Conservation (phyloP, 768 basidiomycete species). For the Tylopilus plumbeoviolaceoides region DNA sequence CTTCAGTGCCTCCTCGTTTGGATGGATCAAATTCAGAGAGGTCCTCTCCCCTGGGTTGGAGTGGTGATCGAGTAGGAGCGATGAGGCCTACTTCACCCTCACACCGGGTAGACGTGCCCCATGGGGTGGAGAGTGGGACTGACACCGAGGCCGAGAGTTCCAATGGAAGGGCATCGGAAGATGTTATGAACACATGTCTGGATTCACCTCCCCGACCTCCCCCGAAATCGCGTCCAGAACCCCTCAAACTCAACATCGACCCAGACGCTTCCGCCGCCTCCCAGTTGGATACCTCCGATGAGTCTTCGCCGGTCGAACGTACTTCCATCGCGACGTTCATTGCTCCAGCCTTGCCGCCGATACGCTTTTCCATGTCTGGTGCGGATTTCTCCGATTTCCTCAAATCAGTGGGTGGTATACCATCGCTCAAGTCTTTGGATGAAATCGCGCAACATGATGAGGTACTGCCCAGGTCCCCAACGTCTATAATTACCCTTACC, state of each 20-base stretch:
- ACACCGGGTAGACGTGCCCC: constrained; percentile 66
- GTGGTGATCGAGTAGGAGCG: constrained; percentile 17
- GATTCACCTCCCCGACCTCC: constrained; percentile 40
- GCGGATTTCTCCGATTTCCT: constrained; percentile 78
- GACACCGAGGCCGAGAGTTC: constrained; percentile 61
- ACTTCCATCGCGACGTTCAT: constrained; percentile 74
- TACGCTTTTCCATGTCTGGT: constrained; percentile 84
- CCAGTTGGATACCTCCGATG: constrained; percentile 43
- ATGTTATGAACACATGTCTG: constrained; percentile 18
- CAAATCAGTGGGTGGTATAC: constrained; percentile 50
- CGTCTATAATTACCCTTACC: constrained; percentile 16
- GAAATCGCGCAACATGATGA: constrained; percentile 42
- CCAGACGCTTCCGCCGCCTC: constrained; percentile 15
- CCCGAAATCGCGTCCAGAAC: constrained; percentile 37
- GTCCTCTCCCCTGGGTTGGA: constrained; percentile 20
- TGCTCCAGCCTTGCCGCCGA: constrained; percentile 83
- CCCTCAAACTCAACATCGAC: constrained; percentile 26
- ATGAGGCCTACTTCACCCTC: constrained; percentile 52
- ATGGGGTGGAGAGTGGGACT: constrained; percentile 67
- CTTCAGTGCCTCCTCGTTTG: constrained; percentile 9
- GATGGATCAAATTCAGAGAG: constrained; percentile 19
- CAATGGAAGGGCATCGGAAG: constrained; percentile 33
- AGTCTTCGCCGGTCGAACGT: constrained; percentile 62
- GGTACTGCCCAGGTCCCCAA: constrained; percentile 25
- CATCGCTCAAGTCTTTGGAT: constrained; percentile 44